phyloP scores from a whole-genome alignment of 805 yeast genomes.

The Brettanomyces bruxellensis region DNA sequence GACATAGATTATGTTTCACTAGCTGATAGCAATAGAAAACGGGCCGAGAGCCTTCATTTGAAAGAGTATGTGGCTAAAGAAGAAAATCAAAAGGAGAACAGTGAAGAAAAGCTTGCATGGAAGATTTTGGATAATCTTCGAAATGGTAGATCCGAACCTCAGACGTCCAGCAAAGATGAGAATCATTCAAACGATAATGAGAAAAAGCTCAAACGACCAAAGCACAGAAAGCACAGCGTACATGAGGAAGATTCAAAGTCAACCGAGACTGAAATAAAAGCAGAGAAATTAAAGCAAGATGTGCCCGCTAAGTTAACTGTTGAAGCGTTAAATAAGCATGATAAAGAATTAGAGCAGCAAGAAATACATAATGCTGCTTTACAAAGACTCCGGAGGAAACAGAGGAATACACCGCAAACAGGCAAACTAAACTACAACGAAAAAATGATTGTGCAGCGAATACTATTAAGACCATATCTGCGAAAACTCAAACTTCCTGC shows the following conservation, averaged over 20 bases:
- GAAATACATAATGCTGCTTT: background rate
- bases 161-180: background rate
- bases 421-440: constrained; percentile 24
- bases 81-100: background rate
- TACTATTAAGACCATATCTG: constrained; percentile 43
- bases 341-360: background rate
- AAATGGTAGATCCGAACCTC: constrained; percentile 5
- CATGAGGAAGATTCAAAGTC: background rate
- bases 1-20: constrained; percentile 15
- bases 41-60: constrained; percentile 2
- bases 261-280: background rate
- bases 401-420: background rate
- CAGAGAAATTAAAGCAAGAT: background rate
- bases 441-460: constrained; percentile 47
- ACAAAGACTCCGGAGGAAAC: background rate
- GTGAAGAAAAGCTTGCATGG: constrained; percentile 22
- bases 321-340: constrained; percentile 1
- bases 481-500: constrained; percentile 28
- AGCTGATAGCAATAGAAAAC: constrained; percentile 13
- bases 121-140: constrained; percentile 15
- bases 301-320: background rate
- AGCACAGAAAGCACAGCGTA: background rate
- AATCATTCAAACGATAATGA: background rate
- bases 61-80: constrained; percentile 4
- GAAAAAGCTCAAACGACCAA: background rate